Evolutionary conservation across 352 stramenopile genomes (phyloP).

Genomic region (Phytophthora pinifolia): DNA sequence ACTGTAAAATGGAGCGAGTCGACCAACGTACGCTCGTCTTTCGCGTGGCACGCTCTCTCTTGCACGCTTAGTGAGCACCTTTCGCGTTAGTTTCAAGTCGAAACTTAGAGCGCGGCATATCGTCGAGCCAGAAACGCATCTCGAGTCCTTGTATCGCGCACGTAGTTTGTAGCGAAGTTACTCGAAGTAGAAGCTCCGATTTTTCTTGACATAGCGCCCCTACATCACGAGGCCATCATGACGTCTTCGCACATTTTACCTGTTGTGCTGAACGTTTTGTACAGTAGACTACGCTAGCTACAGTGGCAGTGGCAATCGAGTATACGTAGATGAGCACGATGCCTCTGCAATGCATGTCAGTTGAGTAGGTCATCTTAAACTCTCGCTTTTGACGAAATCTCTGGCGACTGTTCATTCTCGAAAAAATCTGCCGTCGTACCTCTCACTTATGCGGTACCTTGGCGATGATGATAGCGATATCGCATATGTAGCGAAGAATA

Average conservation of each 20-base stretch:
- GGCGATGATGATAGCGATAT: too few species aligned
- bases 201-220: neutral
- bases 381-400: too few species aligned
- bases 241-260: neutral
- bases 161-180: slow-evolving; percentile 11
- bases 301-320: too few species aligned
- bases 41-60: slow-evolving; percentile 8
- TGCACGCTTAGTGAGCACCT: slow-evolving; percentile 18
- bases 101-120: slow-evolving; percentile 25
- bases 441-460: too few species aligned
- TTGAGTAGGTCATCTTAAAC: too few species aligned
- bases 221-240: neutral
- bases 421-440: too few species aligned
- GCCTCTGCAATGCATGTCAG: too few species aligned
- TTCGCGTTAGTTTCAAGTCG: slow-evolving; percentile 15
- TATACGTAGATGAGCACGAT: too few species aligned
- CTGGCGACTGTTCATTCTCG: too few species aligned
- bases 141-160: neutral
- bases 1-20: slow-evolving; percentile 10
- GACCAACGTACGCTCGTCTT: neutral
- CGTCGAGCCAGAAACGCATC: slow-evolving; percentile 10
- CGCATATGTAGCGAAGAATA: too few species aligned
- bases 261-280: neutral
- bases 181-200: slow-evolving; percentile 31
- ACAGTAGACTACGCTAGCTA: too few species aligned